phyloP scores from a whole-genome alignment of 2,329 filamentous ascomycete genomes.

The Aspergillus flavus region DNA sequence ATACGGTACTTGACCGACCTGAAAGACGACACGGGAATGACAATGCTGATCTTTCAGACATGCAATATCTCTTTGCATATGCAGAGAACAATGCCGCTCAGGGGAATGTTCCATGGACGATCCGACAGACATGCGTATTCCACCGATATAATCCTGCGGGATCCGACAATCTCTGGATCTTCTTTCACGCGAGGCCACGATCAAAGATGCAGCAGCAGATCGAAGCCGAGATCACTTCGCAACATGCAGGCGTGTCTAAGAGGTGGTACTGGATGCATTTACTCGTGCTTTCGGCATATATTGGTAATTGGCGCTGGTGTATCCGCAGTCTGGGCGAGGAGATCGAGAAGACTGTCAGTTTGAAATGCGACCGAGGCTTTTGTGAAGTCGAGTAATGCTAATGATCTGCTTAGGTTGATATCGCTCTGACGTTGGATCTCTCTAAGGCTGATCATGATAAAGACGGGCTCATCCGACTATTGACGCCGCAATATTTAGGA shows the following conservation, averaged over 20 bases:
- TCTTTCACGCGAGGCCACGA: conserved; percentile 15
- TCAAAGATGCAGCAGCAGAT: conserved; percentile 13
- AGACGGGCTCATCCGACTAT: background rate
- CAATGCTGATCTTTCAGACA: conserved; percentile 13
- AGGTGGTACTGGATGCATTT: conserved; percentile 18
- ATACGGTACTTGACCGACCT: conserved; percentile 5
- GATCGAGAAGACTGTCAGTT: conserved; percentile 17
- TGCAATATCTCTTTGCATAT: conserved; percentile 21
- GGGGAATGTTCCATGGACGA: conserved; percentile 15
- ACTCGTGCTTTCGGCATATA: conserved; percentile 14
- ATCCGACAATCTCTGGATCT: conserved; percentile 20
- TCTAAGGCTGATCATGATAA: background rate
- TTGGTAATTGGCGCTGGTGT: conserved; percentile 18
- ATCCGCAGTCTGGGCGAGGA: conserved; percentile 15
- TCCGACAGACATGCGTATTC: conserved; percentile 22
- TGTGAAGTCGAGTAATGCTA: background rate
- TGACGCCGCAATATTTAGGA: conserved; percentile 18
- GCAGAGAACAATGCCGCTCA: conserved; percentile 7
- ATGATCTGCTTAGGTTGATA: conserved; percentile 10
- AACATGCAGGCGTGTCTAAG: background rate
- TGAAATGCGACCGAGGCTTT: background rate
- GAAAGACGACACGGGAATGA: background rate
- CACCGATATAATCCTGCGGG: conserved; percentile 16
- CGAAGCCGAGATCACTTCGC: background rate
- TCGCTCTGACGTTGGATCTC: conserved; percentile 17